These are phyloP conservation scores for Telfairia occidentalis DNA, from an alignment of 331 rosid species.

Conservation along the genomic window DNA sequence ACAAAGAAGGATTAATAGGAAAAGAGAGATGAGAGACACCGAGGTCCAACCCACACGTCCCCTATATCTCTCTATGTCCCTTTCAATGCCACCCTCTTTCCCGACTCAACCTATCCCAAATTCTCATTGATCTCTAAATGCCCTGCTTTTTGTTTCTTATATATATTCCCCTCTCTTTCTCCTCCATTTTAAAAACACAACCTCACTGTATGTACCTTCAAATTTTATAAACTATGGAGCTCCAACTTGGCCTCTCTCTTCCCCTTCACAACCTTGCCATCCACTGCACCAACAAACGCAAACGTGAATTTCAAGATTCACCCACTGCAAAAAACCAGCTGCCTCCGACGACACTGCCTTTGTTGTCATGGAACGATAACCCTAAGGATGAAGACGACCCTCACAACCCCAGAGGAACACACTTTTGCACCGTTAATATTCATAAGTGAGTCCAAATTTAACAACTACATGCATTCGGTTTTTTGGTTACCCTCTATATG, in stretches of 20 bases:
- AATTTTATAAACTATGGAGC: slow-evolving; percentile 41
- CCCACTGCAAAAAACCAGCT: not conserved
- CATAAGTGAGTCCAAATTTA: slow-evolving; percentile 24
- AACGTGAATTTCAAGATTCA: slow-evolving; percentile 35
- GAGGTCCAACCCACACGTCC: not conserved
- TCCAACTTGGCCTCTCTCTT: slow-evolving; percentile 44
- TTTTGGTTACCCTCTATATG: no score
- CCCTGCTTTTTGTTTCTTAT: not conserved
- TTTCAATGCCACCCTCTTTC: not conserved
- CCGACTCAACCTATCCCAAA: not conserved
- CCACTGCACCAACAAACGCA: slow-evolving; percentile 19
- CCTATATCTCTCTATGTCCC: not conserved
- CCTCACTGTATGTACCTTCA: no score
- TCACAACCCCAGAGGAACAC: slow-evolving; percentile 16
- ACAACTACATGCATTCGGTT: no score
- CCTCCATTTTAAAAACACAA: not conserved
- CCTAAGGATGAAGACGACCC: slow-evolving; percentile 47
- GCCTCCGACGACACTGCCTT: slow-evolving; percentile 20
- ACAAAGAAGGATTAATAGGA: not conserved
- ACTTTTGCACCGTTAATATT: slow-evolving; percentile 12
- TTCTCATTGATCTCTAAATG: not conserved
- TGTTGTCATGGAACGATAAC: slow-evolving; percentile 49
- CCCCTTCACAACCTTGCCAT: slow-evolving; percentile 20
- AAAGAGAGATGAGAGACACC: not conserved
- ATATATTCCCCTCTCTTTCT: not conserved